These are phyloP conservation scores for Saccharum hybrid DNA, from an alignment of 202 grass and related monocot genomes.

Conservation along the genomic window DNA sequence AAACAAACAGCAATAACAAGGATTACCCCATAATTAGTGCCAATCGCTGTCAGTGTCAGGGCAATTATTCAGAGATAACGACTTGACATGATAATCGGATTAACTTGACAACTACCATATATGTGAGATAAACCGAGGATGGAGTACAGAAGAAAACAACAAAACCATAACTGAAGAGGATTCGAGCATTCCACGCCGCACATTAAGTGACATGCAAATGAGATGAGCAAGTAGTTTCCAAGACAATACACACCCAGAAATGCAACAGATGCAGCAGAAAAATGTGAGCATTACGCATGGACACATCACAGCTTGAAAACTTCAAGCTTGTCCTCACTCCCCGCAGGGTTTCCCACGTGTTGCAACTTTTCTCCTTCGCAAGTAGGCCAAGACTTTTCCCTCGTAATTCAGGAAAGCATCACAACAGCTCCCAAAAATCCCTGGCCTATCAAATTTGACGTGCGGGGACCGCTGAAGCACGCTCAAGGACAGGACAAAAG, in stretches of 20 bases:
- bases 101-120: not conserved
- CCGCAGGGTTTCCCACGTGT: not conserved
- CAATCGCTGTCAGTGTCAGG: not conserved
- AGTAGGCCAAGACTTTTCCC: not conserved
- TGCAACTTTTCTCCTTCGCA: not conserved
- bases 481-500: not conserved
- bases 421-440: not conserved
- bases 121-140: not conserved
- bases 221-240: conserved; percentile 33
- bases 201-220: conserved; percentile 21
- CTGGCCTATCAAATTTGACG: conserved; percentile 8
- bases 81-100: conserved; percentile 16
- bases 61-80: conserved; percentile 12
- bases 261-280: conserved; percentile 17
- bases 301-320: not conserved
- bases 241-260: not conserved
- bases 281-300: conserved; percentile 15
- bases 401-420: not conserved
- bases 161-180: not conserved
- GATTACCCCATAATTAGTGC: not conserved
- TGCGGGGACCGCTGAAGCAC: not conserved
- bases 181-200: not conserved
- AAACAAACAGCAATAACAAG: not conserved
- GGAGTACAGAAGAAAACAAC: not conserved
- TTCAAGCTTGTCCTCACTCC: not conserved